phyloP scores from a whole-genome alignment of 805 yeast species.

The Blastobotrys peoriensis region DNA sequence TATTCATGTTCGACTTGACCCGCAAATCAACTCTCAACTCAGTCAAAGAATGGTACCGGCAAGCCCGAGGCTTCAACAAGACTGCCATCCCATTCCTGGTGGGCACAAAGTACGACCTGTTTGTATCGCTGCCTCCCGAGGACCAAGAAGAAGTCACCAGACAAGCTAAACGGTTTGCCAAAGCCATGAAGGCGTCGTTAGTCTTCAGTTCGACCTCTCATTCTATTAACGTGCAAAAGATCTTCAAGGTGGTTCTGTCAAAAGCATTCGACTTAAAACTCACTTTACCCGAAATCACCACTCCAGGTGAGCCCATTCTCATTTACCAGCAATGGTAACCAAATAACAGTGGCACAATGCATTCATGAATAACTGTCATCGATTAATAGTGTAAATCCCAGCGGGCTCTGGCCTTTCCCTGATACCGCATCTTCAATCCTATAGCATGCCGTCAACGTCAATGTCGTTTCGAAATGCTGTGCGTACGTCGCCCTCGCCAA shows the following conservation, averaged over 20 bases:
- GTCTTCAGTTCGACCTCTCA: conserved; percentile 88
- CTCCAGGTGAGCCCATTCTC: conserved; percentile 87
- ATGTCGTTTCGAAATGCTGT: conserved; percentile 55
- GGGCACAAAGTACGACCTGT: conserved; percentile 90
- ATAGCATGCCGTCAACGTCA: conserved; percentile 34
- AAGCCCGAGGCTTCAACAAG: conserved; percentile 80
- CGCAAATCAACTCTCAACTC: conserved; percentile 78
- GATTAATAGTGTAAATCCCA: no score
- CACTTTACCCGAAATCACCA: conserved; percentile 75
- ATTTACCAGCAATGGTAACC: conserved; percentile 48
- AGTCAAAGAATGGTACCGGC: conserved; percentile 93
- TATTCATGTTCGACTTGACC: conserved; percentile 86
- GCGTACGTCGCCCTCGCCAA: conserved; percentile 65
- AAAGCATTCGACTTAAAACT: conserved; percentile 84
- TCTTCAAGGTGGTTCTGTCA: conserved; percentile 82
- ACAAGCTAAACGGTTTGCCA: conserved; percentile 78
- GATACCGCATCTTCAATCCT: conserved; percentile 2
- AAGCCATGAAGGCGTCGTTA: conserved; percentile 78
- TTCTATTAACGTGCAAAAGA: conserved; percentile 88
- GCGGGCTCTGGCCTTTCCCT: no score
- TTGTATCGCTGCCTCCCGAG: conserved; percentile 67
- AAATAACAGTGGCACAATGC: no score
- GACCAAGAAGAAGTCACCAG: conserved; percentile 81
- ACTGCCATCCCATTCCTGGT: conserved; percentile 87
- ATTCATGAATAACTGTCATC: no score